Evolutionary conservation across 2,329 filamentous ascomycete genomes (phyloP).

Genomic region (Trichoderma breve): DNA sequence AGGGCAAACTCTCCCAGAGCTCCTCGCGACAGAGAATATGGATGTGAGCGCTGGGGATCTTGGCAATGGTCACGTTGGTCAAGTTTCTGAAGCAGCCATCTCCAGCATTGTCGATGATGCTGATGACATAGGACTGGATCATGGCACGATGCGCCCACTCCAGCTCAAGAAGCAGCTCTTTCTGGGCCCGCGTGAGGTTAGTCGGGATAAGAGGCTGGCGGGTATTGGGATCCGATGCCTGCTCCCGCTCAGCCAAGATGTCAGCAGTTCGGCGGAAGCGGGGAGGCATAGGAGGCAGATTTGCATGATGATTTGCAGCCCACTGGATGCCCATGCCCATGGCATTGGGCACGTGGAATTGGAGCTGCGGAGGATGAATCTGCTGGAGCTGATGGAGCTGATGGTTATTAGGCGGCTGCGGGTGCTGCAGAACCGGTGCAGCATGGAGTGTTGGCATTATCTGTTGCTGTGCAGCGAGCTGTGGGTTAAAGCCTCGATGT

Average conservation of each 20-base stretch:
- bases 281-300: not conserved
- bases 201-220: slow-evolving; percentile 47
- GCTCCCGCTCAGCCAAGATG: slow-evolving; percentile 24
- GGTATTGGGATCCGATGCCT: slow-evolving; percentile 18
- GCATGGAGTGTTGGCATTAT: not conserved
- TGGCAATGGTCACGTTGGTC: slow-evolving; percentile 60
- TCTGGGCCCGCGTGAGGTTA: slow-evolving; percentile 60
- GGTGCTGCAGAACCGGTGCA: not conserved
- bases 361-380: not conserved
- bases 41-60: slow-evolving; percentile 62
- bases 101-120: slow-evolving; percentile 57
- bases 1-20: slow-evolving; percentile 61
- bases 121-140: slow-evolving; percentile 64
- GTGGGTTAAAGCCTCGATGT: not conserved
- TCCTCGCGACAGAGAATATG: slow-evolving; percentile 53
- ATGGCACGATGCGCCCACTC: slow-evolving; percentile 69
- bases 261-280: slow-evolving; percentile 7
- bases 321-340: not conserved
- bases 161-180: slow-evolving; percentile 66
- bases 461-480: not conserved
- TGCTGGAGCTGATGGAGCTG: not conserved
- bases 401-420: not conserved
- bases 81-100: slow-evolving; percentile 51
- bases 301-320: not conserved
- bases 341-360: not conserved